These are phyloP conservation scores for Eurotiales sp. DNA, from an alignment of 2,329 filamentous ascomycete genomes.

Conservation along the genomic window DNA sequence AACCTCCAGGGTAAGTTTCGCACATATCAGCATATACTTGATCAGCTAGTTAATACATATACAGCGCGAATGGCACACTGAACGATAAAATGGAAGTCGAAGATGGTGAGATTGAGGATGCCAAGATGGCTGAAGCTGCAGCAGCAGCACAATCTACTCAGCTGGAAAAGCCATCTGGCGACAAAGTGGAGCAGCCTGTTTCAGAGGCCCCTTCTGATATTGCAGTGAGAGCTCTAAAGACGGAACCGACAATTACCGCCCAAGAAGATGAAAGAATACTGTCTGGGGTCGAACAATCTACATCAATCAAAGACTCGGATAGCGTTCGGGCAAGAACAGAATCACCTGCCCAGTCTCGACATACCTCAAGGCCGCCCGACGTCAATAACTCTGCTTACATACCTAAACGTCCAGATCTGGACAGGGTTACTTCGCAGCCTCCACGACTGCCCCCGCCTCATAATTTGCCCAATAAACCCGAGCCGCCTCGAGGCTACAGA, in stretches of 20 bases:
- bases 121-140: conserved; percentile 37
- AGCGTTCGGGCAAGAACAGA: conserved; percentile 16
- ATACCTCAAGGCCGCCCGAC: conserved; percentile 27
- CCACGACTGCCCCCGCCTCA: conserved; percentile 30
- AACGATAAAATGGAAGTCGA: conserved; percentile 37
- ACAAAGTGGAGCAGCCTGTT: background rate
- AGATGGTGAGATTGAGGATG: conserved; percentile 46
- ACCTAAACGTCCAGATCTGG: conserved; percentile 37
- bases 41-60: background rate
- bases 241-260: background rate
- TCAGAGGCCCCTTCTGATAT: background rate
- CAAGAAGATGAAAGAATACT: background rate
- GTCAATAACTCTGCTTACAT: conserved; percentile 27
- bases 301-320: conserved; percentile 12
- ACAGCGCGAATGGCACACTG: conserved; percentile 26
- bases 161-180: conserved; percentile 9
- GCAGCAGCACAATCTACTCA: conserved; percentile 23
- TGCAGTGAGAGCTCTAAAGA: too few species aligned
- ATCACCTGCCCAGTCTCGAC: conserved; percentile 23
- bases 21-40: conserved; percentile 18
- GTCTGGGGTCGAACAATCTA: background rate
- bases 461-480: conserved; percentile 34
- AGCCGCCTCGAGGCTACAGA: conserved; percentile 30
- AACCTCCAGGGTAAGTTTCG: conserved; percentile 29
- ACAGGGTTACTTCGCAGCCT: conserved; percentile 25